Evolutionary conservation across 1,284 basidiomycete species (phyloP).

Genomic region (Ceratobasidium sp.): DNA sequence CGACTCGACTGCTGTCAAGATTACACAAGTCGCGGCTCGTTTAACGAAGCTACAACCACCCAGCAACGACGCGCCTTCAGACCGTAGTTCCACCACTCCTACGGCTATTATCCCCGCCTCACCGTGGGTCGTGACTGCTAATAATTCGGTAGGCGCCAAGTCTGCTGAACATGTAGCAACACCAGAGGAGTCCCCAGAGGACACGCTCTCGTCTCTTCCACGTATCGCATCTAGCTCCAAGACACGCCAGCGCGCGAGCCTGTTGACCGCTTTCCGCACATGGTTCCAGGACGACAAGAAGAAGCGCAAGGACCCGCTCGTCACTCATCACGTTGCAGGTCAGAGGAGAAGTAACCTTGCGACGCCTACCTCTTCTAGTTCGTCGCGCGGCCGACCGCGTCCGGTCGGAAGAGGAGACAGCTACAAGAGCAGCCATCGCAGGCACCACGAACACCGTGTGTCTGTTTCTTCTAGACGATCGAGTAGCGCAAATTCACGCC

Average conservation of each 20-base stretch:
- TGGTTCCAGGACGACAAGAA: constrained; percentile 82
- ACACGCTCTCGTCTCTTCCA: constrained; percentile 39
- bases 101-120: constrained; percentile 30
- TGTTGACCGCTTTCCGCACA: constrained; percentile 77
- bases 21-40: constrained; percentile 16
- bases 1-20: constrained; percentile 16
- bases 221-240: constrained; percentile 50
- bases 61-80: constrained; percentile 19
- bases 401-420: constrained; percentile 7
- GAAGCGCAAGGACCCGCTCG: constrained; percentile 69
- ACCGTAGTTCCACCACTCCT: constrained; percentile 36
- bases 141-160: neutral
- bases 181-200: constrained; percentile 43
- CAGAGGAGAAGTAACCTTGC: neutral
- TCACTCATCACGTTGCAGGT: constrained; percentile 12
- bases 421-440: constrained; percentile 36
- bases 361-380: constrained; percentile 26
- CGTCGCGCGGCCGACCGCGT: constrained; percentile 20
- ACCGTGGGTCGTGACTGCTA: constrained; percentile 31
- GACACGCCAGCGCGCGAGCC: constrained; percentile 72
- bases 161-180: constrained; percentile 66
- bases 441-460: constrained; percentile 45
- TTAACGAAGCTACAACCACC: constrained; percentile 32
- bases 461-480: constrained; percentile 76
- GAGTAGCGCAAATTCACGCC: constrained; percentile 82